A percentile compares a stretch with the other conserved stretches of the same genome.
phyloP scores from a whole-genome alignment of 257 asterid genomes.

The Striga asiatica region DNA sequence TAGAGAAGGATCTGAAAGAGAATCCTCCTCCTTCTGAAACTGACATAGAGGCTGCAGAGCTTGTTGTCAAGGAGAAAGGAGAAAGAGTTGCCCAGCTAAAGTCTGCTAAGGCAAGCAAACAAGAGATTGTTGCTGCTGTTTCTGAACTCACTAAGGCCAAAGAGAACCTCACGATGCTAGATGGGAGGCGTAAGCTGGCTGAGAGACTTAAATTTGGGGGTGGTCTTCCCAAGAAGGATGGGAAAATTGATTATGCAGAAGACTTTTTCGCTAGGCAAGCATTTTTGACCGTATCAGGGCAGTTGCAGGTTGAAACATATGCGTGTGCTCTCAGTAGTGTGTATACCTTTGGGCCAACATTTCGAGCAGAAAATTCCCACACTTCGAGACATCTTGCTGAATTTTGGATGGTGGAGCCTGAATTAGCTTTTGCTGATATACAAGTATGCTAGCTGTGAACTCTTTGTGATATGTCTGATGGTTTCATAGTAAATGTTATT shows the following conservation, averaged over 20 bases:
- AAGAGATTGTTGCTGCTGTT: slow-evolving; percentile 47
- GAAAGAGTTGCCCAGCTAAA: slow-evolving; percentile 58
- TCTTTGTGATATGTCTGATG: not conserved
- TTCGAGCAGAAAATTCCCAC: slow-evolving; percentile 91
- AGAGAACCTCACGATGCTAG: slow-evolving; percentile 44
- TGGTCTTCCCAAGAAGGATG: slow-evolving; percentile 73
- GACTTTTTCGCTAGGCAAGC: slow-evolving; percentile 92
- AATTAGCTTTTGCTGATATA: slow-evolving; percentile 86
- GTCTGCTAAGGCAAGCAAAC: slow-evolving; percentile 55
- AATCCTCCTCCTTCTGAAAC: slow-evolving; percentile 58
- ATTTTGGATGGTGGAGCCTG: slow-evolving; percentile 99
- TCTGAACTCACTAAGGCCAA: slow-evolving; percentile 60
- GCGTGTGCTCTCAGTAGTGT: slow-evolving; percentile 90
- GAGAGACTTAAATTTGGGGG: slow-evolving; percentile 48
- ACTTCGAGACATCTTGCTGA: slow-evolving; percentile 93
- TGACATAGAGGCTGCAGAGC: slow-evolving; percentile 51
- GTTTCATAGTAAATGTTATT: not conserved
- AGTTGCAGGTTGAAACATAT: slow-evolving; percentile 89
- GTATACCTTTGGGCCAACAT: slow-evolving; percentile 94
- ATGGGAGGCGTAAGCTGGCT: slow-evolving; percentile 43
- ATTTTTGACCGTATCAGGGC: slow-evolving; percentile 94
- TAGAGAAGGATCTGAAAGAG: slow-evolving; percentile 73
- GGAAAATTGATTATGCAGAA: slow-evolving; percentile 66
- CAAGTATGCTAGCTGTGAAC: slow-evolving; percentile 31
- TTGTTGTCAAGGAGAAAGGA: slow-evolving; percentile 60